phyloP scores from a whole-genome alignment of 345 rosid species.

The Eucalyptus lansdowneana region DNA sequence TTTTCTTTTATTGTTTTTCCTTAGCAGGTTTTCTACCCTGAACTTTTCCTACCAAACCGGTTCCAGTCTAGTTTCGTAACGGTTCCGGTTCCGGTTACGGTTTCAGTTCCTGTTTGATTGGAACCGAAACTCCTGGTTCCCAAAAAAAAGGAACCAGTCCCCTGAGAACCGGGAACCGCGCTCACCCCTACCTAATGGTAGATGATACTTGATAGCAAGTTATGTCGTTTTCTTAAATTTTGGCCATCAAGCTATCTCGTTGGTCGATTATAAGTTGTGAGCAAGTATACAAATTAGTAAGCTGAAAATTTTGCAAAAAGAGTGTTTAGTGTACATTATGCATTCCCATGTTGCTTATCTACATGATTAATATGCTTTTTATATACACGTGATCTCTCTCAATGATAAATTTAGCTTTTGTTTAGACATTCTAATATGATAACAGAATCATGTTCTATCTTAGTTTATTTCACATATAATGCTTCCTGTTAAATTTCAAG shows the following conservation, averaged over 20 bases:
- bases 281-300: not conserved
- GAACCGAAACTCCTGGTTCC: too few species aligned
- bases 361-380: not conserved
- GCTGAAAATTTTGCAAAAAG: not conserved
- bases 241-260: not conserved
- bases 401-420: not conserved
- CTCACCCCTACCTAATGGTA: not conserved
- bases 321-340: not conserved
- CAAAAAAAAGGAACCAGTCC: too few species aligned
- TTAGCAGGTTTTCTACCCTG: too few species aligned
- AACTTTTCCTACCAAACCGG: too few species aligned
- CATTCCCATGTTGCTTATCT: not conserved
- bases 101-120: too few species aligned
- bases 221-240: not conserved
- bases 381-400: too few species aligned
- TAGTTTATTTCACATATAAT: too few species aligned
- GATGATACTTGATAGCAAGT: not conserved
- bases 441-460: not conserved
- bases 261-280: not conserved
- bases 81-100: too few species aligned
- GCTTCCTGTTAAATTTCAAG: not conserved
- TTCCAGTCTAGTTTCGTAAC: too few species aligned
- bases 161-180: too few species aligned
- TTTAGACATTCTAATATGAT: too few species aligned
- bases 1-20: too few species aligned